These are phyloP conservation scores for Chrysochromulina parva DNA, from an alignment of 78 protist genomes.

Conservation along the genomic window DNA sequence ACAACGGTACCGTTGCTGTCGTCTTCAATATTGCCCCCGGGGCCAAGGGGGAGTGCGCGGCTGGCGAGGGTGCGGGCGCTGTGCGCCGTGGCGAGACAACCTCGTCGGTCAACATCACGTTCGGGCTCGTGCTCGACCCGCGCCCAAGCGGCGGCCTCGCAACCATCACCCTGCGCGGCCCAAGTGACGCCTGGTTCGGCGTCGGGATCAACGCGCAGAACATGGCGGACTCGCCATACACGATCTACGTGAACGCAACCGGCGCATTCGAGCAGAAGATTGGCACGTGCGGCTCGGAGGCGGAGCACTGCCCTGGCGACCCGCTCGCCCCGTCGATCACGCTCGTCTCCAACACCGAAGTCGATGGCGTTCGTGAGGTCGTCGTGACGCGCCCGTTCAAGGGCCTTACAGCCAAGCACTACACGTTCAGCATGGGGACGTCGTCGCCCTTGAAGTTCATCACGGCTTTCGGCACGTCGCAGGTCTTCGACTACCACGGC, in stretches of 20 bases:
- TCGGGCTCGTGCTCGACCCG: not conserved
- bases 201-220: not conserved
- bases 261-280: not conserved
- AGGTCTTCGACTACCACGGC: not conserved
- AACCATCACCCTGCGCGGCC: constrained; percentile 2
- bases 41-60: too few relatives aligned
- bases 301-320: constrained; percentile 14
- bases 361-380: not conserved
- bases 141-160: not conserved
- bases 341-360: not conserved
- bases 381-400: not conserved
- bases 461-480: not conserved
- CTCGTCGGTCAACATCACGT: not conserved
- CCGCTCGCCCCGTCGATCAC: not conserved
- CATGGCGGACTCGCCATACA: constrained; percentile 27
- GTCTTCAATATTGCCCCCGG: not conserved
- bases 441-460: not conserved
- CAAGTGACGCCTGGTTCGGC: constrained; percentile 30
- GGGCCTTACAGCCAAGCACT: not conserved
- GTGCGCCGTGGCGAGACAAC: not conserved
- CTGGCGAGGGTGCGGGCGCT: too few relatives aligned
- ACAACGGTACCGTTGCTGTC: not conserved
- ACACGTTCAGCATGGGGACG: not conserved
- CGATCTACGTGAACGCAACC: not conserved
- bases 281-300: constrained; percentile 8